These are phyloP conservation scores for Verticillium albo-atrum DNA, from an alignment of 2,329 filamentous ascomycete species.

Conservation along the genomic window DNA sequence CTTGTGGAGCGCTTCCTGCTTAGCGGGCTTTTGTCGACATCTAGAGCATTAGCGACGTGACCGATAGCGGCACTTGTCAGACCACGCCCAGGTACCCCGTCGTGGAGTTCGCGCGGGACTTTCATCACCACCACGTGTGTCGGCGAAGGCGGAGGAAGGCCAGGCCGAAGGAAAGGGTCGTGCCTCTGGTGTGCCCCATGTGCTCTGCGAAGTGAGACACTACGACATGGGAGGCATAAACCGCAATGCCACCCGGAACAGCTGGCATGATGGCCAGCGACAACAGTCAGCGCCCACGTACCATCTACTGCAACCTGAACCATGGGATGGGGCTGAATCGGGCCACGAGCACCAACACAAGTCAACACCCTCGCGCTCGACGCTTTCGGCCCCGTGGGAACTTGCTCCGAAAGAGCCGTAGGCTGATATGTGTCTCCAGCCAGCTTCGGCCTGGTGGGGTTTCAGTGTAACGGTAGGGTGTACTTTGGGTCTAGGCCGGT, in stretches of 20 bases:
- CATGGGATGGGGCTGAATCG: background rate
- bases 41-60: background rate
- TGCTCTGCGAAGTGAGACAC: background rate
- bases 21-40: background rate
- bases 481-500: background rate
- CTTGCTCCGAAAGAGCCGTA: conserved; percentile 41
- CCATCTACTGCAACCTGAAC: background rate
- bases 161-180: background rate
- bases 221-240: background rate
- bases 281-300: background rate
- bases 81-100: background rate
- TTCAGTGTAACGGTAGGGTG: background rate
- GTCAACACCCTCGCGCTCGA: background rate
- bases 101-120: background rate
- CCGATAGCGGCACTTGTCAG: background rate
- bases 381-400: conserved; percentile 24
- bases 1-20: background rate
- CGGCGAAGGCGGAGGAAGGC: background rate
- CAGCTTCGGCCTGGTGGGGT: conserved; percentile 3
- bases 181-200: background rate
- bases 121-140: background rate
- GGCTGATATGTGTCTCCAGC: conserved; percentile 29
- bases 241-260: background rate
- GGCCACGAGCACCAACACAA: background rate
- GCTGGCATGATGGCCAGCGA: background rate